Conservation (phyloP, 257 asterid species). For the Ocimum tenuiflorum region DNA sequence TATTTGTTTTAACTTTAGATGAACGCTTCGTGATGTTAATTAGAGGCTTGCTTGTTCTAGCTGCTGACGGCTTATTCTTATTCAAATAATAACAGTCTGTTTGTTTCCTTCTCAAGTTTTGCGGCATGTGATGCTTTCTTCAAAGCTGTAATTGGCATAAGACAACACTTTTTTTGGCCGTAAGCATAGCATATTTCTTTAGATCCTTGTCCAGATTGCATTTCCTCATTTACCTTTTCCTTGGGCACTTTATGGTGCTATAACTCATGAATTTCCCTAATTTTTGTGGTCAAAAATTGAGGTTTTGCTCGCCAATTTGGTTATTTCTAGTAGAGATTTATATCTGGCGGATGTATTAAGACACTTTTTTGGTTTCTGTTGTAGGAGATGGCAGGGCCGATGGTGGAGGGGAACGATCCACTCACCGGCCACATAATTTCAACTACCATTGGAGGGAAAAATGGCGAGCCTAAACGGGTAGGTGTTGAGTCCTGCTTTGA, state of each 20-base stretch:
- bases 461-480: conserved; percentile 26
- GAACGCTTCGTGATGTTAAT: conserved; percentile 18
- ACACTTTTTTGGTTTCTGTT: background rate
- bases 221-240: too few relatives aligned
- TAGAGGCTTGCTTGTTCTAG: conserved; percentile 39
- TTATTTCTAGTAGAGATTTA: background rate
- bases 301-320: conserved; percentile 10
- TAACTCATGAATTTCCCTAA: background rate
- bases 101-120: conserved; percentile 48
- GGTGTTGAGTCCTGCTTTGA: background rate
- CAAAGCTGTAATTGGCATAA: conserved; percentile 25
- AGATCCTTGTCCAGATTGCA: conserved; percentile 12
- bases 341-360: conserved; percentile 10
- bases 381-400: conserved; percentile 22
- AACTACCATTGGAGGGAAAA: conserved; percentile 24
- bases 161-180: conserved; percentile 19
- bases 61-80: conserved; percentile 34
- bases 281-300: conserved; percentile 13
- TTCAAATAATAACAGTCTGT: conserved; percentile 9
- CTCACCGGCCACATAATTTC: conserved; percentile 26
- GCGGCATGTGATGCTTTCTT: conserved; percentile 53
- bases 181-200: conserved; percentile 24
- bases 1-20: conserved; percentile 23
- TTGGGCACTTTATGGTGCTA: conserved; percentile 12
- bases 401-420: conserved; percentile 25